Percentiles rank a stretch among this genome's conserved stretches.
Conservation (phyloP, 169 alveolate genomes). For the Babesia gibsoni region DNA sequence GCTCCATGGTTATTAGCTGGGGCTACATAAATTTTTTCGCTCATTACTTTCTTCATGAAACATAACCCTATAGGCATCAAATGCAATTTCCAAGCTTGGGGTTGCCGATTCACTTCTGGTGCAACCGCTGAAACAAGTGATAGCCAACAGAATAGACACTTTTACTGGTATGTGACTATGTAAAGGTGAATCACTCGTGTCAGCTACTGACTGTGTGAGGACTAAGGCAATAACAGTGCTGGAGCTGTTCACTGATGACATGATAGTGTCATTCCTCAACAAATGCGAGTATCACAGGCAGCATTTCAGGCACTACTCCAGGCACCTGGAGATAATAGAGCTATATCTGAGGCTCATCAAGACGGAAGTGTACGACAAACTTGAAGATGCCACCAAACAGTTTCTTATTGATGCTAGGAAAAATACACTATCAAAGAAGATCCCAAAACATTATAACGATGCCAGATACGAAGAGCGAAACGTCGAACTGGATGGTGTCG, state of each 20-base stretch:
- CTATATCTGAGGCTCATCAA: slow-evolving; percentile 53
- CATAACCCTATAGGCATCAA: slow-evolving; percentile 54
- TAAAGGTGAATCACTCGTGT: background rate
- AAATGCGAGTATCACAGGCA: slow-evolving; percentile 64
- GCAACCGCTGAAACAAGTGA: slow-evolving; percentile 66
- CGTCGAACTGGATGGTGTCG: background rate
- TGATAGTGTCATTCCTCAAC: slow-evolving; percentile 59
- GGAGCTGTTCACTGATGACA: slow-evolving; percentile 69
- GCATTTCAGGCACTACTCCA: slow-evolving; percentile 63
- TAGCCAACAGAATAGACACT: slow-evolving; percentile 50
- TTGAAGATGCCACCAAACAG: slow-evolving; percentile 33
- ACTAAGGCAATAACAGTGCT: slow-evolving; percentile 64
- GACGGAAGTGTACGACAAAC: slow-evolving; percentile 21
- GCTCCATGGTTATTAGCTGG: background rate
- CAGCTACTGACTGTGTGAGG: slow-evolving; percentile 56
- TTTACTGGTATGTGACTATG: slow-evolving; percentile 56
- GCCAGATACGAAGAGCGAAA: background rate
- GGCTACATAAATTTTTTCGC: background rate
- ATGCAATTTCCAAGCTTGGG: slow-evolving; percentile 68
- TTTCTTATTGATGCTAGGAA: slow-evolving; percentile 35
- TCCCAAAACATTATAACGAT: no score
- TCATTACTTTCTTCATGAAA: background rate
- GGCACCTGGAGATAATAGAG: slow-evolving; percentile 67
- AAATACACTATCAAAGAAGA: slow-evolving; percentile 15
- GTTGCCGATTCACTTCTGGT: slow-evolving; percentile 58